Evolutionary conservation across 768 basidiomycete genomes (phyloP).

Genomic region (Flagelloscypha sp.): DNA sequence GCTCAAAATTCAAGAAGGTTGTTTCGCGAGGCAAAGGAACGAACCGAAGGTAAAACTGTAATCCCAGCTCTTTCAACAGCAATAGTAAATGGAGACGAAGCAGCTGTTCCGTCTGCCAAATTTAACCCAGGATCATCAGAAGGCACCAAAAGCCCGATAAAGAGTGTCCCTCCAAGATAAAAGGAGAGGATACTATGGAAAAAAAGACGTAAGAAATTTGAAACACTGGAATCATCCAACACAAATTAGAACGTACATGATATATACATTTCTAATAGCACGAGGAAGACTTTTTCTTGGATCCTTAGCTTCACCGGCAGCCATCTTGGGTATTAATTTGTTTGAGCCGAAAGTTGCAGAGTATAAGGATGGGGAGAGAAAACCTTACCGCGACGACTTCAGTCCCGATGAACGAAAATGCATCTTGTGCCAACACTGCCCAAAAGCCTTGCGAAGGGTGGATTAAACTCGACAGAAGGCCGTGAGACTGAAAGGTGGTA

Average conservation of each 20-base stretch:
- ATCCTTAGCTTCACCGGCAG: conserved; percentile 54
- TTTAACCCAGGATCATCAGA: conserved; percentile 34
- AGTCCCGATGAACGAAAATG: conserved; percentile 65
- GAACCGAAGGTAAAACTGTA: conserved; percentile 42
- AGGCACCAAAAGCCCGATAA: conserved; percentile 53
- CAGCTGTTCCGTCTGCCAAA: conserved; percentile 30
- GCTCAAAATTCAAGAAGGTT: neutral
- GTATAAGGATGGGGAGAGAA: neutral
- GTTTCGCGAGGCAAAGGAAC: neutral
- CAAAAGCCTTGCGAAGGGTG: conserved; percentile 60
- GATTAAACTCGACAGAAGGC: too few species aligned
- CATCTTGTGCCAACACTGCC: conserved; percentile 53
- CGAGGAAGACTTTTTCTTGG: conserved; percentile 54
- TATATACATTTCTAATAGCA: conserved; percentile 55
- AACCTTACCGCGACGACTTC: conserved; percentile 52
- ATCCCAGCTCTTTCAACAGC: conserved; percentile 56
- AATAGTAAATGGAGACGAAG: conserved; percentile 56
- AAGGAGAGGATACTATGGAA: conserved; percentile 68
- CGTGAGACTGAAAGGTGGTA: too few species aligned
- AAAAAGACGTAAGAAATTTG: too few species aligned
- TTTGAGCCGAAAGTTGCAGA: conserved; percentile 4
- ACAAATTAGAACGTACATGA: too few species aligned
- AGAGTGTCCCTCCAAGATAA: conserved; percentile 35
- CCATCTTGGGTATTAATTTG: conserved; percentile 32
- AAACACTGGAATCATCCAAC: too few species aligned